phyloP scores from a whole-genome alignment of 257 asterid species.

The Gardenia jasminoides region DNA sequence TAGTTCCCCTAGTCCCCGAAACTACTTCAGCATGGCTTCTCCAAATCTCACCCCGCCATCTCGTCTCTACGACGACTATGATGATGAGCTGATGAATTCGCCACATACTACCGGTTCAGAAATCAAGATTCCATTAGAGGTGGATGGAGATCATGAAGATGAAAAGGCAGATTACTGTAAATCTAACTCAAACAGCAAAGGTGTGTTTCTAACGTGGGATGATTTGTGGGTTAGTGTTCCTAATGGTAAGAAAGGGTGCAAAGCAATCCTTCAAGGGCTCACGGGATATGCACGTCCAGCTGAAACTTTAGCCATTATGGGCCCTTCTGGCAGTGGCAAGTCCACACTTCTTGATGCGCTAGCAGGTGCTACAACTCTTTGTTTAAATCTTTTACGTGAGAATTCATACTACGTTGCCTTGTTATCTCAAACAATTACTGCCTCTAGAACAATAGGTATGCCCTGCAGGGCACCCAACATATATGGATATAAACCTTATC shows the following conservation, averaged over 20 bases:
- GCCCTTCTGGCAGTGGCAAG: slow-evolving; percentile 32
- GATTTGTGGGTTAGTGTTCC: slow-evolving; percentile 27
- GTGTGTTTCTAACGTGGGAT: slow-evolving; percentile 23
- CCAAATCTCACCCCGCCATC: background rate
- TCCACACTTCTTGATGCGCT: slow-evolving; percentile 26
- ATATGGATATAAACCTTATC: too few species aligned
- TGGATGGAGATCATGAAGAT: background rate
- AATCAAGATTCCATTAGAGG: background rate
- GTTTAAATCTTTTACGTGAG: background rate
- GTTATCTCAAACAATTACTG: background rate
- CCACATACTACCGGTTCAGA: background rate
- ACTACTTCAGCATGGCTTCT: background rate
- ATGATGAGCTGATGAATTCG: background rate
- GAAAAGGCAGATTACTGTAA: background rate
- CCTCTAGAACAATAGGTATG: too few species aligned
- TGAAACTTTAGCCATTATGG: slow-evolving; percentile 27
- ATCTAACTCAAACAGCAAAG: background rate
- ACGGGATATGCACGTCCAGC: slow-evolving; percentile 28
- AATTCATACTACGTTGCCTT: too few species aligned
- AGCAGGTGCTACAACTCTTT: slow-evolving; percentile 15
- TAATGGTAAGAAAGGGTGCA: background rate
- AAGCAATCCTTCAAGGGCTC: slow-evolving; percentile 25
- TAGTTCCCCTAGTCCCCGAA: background rate
- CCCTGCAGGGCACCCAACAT: too few species aligned
- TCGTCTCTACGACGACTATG: background rate